These are phyloP conservation scores for Umbelopsis ramanniana DNA, from an alignment of 192 early-diverging fungal species.

Conservation along the genomic window DNA sequence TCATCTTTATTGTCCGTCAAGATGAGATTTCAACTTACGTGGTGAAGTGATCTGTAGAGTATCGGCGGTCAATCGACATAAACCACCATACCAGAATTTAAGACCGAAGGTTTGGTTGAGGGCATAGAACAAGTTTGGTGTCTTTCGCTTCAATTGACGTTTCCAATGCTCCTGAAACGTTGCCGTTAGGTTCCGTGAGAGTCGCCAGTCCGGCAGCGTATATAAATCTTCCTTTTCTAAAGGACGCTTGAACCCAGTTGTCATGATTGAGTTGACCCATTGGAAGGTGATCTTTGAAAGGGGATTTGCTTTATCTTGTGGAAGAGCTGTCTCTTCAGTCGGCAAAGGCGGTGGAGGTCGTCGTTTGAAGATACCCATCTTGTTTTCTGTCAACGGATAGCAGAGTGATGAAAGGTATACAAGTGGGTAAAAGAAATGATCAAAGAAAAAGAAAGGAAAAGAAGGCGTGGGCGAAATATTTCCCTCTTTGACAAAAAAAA, in stretches of 20 bases:
- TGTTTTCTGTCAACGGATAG: background rate
- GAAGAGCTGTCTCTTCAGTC: conserved; percentile 20
- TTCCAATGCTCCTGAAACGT: conserved; percentile 41
- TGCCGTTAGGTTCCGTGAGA: conserved; percentile 32
- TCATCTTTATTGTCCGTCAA: background rate
- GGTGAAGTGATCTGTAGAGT: conserved; percentile 35
- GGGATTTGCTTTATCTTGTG: conserved; percentile 59
- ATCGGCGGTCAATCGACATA: conserved; percentile 43
- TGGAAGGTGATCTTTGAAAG: conserved; percentile 62
- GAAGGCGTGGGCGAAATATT: too few species aligned
- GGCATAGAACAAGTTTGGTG: conserved; percentile 43
- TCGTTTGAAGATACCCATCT: conserved; percentile 19
- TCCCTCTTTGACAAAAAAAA: background rate
- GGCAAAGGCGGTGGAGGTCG: conserved; percentile 14
- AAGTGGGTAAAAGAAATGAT: background rate
- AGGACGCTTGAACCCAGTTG: conserved; percentile 67
- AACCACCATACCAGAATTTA: conserved; percentile 47
- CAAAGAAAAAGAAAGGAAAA: background rate
- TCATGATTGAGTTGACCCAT: conserved; percentile 68
- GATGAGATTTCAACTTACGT: conserved; percentile 15
- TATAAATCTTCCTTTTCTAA: conserved; percentile 70
- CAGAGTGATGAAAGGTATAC: background rate
- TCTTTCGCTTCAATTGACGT: conserved; percentile 35
- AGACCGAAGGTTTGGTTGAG: conserved; percentile 43
- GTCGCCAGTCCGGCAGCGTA: conserved; percentile 38